Evolutionary conservation across 768 basidiomycete genomes (phyloP), one percentile per base, ranked within the genome.

Genomic region (Leccinum aurantiacum): DNA sequence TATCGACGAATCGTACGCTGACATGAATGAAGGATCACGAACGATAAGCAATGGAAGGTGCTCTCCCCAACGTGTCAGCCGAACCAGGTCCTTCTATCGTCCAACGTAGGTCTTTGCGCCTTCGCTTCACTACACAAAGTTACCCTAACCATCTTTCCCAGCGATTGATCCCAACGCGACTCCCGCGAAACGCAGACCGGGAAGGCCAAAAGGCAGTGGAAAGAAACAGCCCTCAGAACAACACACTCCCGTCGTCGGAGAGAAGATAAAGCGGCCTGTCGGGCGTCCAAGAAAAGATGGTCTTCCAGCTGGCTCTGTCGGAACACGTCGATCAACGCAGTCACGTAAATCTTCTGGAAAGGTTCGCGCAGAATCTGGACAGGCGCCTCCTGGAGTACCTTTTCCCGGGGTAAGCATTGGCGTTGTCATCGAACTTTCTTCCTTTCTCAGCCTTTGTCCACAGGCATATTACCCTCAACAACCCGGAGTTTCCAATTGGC

Each of bases 261-360:
- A 82, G 27, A 89, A 88, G 73, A 74, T 84, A 56, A 91, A 90
- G 71, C 79, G 91, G 49, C 91, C 91, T 15, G 90, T 92, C 2
- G 91, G 91, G 1, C 79, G 91, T 14, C 91, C 91, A 3, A 76
- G 91, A 65, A 91, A 92, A 72, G 90, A 92, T 65, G 91, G 91
- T 0, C 80, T 90, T 38, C 90, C 90, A 44, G 87, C 90, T 31
- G 90, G 90, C 13, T 87, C 88, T 10, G 83, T 88, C 6, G 78
- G 73, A 14, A 74, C 80, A 33, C 72, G 77, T 22, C 70, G 82
- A n/a, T 69, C 78, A 5, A 62, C 76, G 41, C 77, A 82, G 25
- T 74, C 77, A 14, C 69, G 78, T 53, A 79, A 80, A 62, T 70
- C 74, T 68, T 27, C 78, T 68, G 54, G 74, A 71, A 62, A 73